Base-by-base conservation (phyloP, 768 basidiomycete genomes). In the Mycena sanguinolenta region DNA sequence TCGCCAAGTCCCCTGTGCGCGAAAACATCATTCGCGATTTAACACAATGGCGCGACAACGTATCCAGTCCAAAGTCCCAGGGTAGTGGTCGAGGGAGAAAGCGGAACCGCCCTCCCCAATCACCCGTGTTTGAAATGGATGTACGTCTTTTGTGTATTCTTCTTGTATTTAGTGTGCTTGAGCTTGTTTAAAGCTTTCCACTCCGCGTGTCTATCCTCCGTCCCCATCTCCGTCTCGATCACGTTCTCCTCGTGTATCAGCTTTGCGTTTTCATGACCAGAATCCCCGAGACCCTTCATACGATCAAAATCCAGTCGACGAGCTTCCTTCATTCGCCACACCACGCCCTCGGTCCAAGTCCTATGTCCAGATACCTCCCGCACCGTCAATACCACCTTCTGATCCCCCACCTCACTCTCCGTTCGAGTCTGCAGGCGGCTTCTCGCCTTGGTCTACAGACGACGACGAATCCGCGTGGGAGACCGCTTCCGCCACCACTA, bases 381-480 rank as follows among this genome's bases (percentile, higher is more conserved):
- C 65, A 3, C 39, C 58, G 16, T 58, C 58, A 17, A n/a, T 52
- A 16, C 50, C 65, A 13, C 44, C 60, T n/a, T 55, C 44, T 16
- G 60, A 55, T 21, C 76, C 77, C 54, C 73, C 74, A 64, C 75
- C 82, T 46, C 59, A 77, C 27, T 82, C 82, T 25, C 81, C 82
- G 14, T 67, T 81, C 23, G 84, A 78, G 39, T 78, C 83, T 16
- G 62, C 78, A n/a, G n/a, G n/a, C n/a, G 69, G 76, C 1, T 75
- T 83, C 65, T 92, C 92, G 0, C 87, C 91, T 2, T 93, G 90
- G 90, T 88, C 91, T 19, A 92, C 91, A 3, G 92, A 94, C 66
- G 93, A 92, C 72, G 93, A 92, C 72, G 92, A 94, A 66, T 93
- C 90, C 9, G 87, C 86, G 42, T 93, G 92, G 91, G 92, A 93